phyloP scores from a whole-genome alignment of 768 basidiomycete species.

The Boletus vinaceobasis region DNA sequence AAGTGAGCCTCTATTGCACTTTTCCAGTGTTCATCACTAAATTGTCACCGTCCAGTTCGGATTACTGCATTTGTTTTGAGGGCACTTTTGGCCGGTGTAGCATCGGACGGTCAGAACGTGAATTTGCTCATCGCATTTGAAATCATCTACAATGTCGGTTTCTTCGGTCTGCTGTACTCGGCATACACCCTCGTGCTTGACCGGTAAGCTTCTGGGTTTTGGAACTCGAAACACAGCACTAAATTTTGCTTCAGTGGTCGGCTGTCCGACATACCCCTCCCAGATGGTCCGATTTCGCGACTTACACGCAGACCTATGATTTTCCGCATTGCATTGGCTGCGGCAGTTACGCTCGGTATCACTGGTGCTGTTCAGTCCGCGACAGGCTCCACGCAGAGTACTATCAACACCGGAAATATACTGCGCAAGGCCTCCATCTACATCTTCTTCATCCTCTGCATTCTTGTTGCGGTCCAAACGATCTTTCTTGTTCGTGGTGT shows the following conservation, averaged over 20 bases:
- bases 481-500: constrained; percentile 17
- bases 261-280: constrained; percentile 25
- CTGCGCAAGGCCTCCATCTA: constrained; percentile 24
- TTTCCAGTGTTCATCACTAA: not conserved
- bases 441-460: constrained; percentile 28
- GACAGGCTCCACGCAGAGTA: constrained; percentile 5
- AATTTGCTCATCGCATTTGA: constrained; percentile 26
- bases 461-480: constrained; percentile 28
- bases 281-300: constrained; percentile 17
- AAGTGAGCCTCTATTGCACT: constrained; percentile 14
- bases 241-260: constrained; percentile 9
- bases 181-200: constrained; percentile 34
- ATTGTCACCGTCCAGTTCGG: constrained; percentile 20
- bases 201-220: constrained; percentile 18
- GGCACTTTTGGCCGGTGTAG: constrained; percentile 26
- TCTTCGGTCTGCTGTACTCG: constrained; percentile 35
- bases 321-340: constrained; percentile 25
- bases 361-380: constrained; percentile 22
- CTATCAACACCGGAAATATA: constrained; percentile 11
- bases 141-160: constrained; percentile 34
- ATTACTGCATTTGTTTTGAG: constrained; percentile 30
- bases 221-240: not conserved
- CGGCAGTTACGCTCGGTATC: constrained; percentile 25
- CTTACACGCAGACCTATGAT: constrained; percentile 20
- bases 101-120: constrained; percentile 19